Percentiles rank a stretch among this genome's conserved stretches.
These are phyloP conservation scores for Agaricus bisporus DNA, from an alignment of 768 basidiomycete species.

Conservation along the genomic window DNA sequence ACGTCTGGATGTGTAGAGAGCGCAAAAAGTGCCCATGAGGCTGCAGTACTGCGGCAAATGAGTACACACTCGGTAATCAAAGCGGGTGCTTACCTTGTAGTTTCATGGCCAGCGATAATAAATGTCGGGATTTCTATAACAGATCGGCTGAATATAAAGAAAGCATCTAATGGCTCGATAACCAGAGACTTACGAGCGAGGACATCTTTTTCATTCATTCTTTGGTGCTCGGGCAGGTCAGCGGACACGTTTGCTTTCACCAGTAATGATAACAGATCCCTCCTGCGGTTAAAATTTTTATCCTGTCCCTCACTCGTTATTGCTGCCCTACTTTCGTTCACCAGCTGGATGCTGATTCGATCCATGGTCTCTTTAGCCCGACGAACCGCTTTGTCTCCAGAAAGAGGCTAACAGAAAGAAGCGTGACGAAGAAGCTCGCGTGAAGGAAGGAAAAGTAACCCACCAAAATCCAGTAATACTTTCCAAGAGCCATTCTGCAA, in stretches of 20 bases:
- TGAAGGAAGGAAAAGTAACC: background rate
- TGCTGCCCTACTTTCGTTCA: conserved; percentile 44
- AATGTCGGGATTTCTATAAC: conserved; percentile 54
- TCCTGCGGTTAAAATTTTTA: conserved; percentile 25
- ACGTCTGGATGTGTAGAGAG: conserved; percentile 40
- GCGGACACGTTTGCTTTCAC: conserved; percentile 60
- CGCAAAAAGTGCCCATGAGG: conserved; percentile 55
- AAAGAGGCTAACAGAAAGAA: conserved; percentile 22
- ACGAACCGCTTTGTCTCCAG: conserved; percentile 21
- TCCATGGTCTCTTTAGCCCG: conserved; percentile 35
- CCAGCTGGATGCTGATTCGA: conserved; percentile 43
- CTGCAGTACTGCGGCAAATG: conserved; percentile 28
- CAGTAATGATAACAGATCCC: conserved; percentile 57
- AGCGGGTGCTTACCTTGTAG: conserved; percentile 33
- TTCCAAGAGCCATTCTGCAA: conserved; percentile 17
- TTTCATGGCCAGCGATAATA: conserved; percentile 55
- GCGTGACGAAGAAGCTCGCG: background rate
- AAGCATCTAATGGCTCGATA: background rate
- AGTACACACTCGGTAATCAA: background rate
- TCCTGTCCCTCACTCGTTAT: conserved; percentile 23
- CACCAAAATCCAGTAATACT: background rate
- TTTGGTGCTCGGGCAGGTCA: conserved; percentile 48
- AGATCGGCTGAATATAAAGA: background rate
- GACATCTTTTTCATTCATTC: conserved; percentile 58
- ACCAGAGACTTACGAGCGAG: conserved; percentile 35